phyloP scores from a whole-genome alignment of 1,284 basidiomycete genomes.

The Cutaneotrichosporon sp. region DNA sequence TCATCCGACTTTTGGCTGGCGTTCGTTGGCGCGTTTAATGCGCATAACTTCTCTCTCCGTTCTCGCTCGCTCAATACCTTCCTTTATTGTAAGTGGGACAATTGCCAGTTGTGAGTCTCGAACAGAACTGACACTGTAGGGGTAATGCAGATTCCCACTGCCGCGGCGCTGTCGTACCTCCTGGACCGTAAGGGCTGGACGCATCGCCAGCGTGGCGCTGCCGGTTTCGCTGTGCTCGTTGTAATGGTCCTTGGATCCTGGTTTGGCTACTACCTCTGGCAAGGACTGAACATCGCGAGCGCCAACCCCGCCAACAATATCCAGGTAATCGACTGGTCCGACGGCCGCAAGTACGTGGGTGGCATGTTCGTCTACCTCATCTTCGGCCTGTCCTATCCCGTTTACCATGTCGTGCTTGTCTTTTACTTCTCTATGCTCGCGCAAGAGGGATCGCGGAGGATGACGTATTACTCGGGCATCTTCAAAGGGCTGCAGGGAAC shows the following conservation, averaged over 20 bases:
- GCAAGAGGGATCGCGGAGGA: not conserved
- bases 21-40: conserved; percentile 1
- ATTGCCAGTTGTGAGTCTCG: not conserved
- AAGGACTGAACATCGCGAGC: not conserved
- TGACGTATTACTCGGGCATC: conserved; percentile 4
- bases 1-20: conserved; percentile 4
- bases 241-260: conserved; percentile 1
- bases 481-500: conserved; percentile 5
- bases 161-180: not conserved
- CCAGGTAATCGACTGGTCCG: conserved; percentile 1
- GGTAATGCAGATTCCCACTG: conserved; percentile 2
- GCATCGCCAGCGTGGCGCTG: conserved; percentile 1
- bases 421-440: conserved; percentile 4
- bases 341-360: not conserved
- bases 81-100: not conserved
- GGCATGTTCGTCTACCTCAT: conserved; percentile 3
- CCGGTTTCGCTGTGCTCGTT: not conserved
- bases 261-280: conserved; percentile 5
- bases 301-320: not conserved
- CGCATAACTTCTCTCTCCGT: conserved; percentile 5
- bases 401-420: conserved; percentile 4
- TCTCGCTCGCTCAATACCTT: not conserved
- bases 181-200: conserved; percentile 1
- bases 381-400: conserved; percentile 2
- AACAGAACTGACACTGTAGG: not conserved